Conservation (phyloP, 108 stramenopile species). For the Fragilariopsis cylindrus region DNA sequence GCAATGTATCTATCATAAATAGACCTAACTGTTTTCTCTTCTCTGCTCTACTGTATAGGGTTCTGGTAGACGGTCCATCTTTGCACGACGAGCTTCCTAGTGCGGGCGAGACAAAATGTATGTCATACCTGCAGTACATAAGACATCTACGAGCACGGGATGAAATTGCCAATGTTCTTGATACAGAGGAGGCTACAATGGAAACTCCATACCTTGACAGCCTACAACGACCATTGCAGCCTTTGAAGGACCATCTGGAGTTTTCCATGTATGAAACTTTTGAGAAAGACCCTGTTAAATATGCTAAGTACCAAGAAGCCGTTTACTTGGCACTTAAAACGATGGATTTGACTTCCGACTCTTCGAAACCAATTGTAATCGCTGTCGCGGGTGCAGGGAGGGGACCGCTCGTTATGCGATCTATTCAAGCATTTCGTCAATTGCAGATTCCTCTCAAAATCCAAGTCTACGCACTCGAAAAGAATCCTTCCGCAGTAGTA, state of each 20-base stretch:
- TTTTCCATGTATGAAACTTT: slow-evolving; percentile 97
- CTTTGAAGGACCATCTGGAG: slow-evolving; percentile 96
- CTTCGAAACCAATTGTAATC: slow-evolving; percentile 50
- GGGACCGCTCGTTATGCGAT: slow-evolving; percentile 91
- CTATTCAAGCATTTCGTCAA: slow-evolving; percentile 60
- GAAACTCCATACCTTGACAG: slow-evolving; percentile 88
- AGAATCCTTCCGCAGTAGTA: slow-evolving; percentile 97
- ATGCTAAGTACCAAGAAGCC: slow-evolving; percentile 88
- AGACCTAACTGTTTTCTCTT: not conserved
- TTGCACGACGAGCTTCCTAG: slow-evolving; percentile 17
- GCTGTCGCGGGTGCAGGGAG: slow-evolving; percentile 97
- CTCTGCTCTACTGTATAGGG: slow-evolving; percentile 14
- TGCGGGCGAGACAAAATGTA: slow-evolving; percentile 35
- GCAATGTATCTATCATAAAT: no score
- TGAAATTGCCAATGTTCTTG: slow-evolving; percentile 41
- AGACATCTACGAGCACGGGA: slow-evolving; percentile 76
- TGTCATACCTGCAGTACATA: slow-evolving; percentile 89
- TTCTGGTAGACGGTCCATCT: slow-evolving; percentile 59
- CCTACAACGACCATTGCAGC: slow-evolving; percentile 96
- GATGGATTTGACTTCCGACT: slow-evolving; percentile 5
- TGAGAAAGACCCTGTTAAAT: slow-evolving; percentile 98
- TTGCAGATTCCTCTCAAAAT: slow-evolving; percentile 45
- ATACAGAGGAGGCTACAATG: slow-evolving; percentile 68
- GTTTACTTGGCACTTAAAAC: slow-evolving; percentile 60
- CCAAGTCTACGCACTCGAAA: slow-evolving; percentile 86